These are phyloP conservation scores for Adansonia gregorii DNA, from an alignment of 441 rosid species.

Conservation along the genomic window DNA sequence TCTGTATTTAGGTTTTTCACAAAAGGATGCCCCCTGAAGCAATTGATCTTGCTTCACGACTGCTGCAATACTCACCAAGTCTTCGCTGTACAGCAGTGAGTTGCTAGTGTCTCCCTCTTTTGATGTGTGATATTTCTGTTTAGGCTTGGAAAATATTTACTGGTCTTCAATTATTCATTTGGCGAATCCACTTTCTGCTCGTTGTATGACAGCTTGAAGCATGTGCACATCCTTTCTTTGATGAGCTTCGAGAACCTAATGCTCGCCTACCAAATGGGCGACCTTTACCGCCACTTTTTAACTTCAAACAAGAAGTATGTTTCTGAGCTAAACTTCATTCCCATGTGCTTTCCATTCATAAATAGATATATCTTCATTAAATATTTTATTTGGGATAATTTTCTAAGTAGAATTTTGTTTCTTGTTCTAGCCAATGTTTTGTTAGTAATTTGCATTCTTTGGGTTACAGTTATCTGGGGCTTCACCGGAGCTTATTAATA, in stretches of 20 bases:
- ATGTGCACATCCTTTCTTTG: too few species aligned
- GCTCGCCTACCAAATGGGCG: too few species aligned
- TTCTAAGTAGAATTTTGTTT: neutral
- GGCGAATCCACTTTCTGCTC: neutral
- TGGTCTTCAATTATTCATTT: neutral
- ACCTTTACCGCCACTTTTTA: too few species aligned
- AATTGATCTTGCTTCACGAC: conserved; percentile 73
- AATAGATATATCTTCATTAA: neutral
- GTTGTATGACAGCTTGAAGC: conserved; percentile 60
- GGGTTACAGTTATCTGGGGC: conserved; percentile 65
- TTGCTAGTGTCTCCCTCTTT: conserved; percentile 34
- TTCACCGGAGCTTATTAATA: conserved; percentile 79
- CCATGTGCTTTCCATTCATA: neutral
- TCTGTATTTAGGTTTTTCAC: conserved; percentile 57
- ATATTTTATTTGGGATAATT: neutral
- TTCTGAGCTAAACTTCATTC: too few species aligned
- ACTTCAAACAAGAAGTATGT: too few species aligned
- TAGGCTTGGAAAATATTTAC: neutral
- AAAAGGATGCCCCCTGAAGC: conserved; percentile 90
- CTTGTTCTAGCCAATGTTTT: neutral
- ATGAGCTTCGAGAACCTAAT: too few species aligned
- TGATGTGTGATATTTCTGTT: neutral
- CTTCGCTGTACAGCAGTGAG: conserved; percentile 83
- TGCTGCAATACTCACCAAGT: conserved; percentile 82
- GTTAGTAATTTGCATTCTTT: conserved; percentile 3